Evolutionary conservation across 805 yeast genomes (phyloP).

Genomic region (Nakazawaea peltata): DNA sequence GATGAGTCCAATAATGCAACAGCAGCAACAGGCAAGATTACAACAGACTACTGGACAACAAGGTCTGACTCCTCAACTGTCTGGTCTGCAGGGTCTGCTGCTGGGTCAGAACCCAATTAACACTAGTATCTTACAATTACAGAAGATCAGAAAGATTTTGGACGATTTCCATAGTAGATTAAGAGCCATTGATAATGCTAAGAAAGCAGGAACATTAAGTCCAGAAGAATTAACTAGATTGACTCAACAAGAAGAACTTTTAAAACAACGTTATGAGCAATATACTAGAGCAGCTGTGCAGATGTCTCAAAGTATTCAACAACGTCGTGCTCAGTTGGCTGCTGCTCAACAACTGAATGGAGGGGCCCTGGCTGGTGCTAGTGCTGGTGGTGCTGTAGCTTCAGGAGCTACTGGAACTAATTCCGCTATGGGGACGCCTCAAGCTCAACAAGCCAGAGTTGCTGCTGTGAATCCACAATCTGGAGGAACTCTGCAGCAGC

Average conservation of each 20-base stretch:
- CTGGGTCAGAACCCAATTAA: constrained; percentile 11
- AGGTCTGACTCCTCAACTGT: constrained; percentile 11
- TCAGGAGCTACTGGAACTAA: background rate
- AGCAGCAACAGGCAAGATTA: constrained; percentile 12
- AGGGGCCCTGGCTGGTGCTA: no score
- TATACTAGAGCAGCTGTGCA: constrained; percentile 43
- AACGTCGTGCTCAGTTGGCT: constrained; percentile 11
- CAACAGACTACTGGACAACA: constrained; percentile 14
- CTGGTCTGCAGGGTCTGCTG: constrained; percentile 9
- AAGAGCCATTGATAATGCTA: constrained; percentile 40
- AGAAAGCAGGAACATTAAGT: constrained; percentile 32
- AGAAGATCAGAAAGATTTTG: constrained; percentile 36
- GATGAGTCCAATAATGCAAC: constrained; percentile 12
- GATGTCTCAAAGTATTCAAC: constrained; percentile 30
- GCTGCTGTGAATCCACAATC: constrained; percentile 1
- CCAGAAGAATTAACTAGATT: constrained; percentile 36
- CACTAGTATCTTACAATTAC: constrained; percentile 17
- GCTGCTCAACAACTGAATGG: constrained; percentile 2
- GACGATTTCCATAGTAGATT: constrained; percentile 42
- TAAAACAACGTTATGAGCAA: constrained; percentile 37
- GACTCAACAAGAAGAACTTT: constrained; percentile 40
- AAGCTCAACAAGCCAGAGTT: constrained; percentile 5
- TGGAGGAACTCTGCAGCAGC: background rate
- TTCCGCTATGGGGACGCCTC: no score
- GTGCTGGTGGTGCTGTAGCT: constrained; percentile 9